These are phyloP conservation scores for Pestalotiopsis sp. DNA, from an alignment of 2,329 filamentous ascomycete species.

Conservation along the genomic window DNA sequence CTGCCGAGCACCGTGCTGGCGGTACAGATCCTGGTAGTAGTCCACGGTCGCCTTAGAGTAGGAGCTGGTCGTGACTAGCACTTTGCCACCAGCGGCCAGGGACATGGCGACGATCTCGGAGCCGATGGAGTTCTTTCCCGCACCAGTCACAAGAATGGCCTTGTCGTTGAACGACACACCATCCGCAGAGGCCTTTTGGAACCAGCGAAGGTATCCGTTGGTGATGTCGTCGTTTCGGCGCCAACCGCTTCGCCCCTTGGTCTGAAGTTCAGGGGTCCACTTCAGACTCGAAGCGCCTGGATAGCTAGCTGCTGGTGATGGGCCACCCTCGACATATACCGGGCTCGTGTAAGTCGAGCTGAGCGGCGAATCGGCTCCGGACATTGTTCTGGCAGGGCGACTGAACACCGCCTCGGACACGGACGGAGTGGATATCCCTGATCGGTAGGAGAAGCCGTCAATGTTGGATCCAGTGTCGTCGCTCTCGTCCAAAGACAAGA, in stretches of 20 bases:
- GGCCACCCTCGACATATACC: not conserved
- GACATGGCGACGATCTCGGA: constrained; percentile 33
- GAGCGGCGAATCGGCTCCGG: not conserved
- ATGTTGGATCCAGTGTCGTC: not conserved
- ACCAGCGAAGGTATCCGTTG: constrained; percentile 16
- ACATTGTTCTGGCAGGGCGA: not conserved
- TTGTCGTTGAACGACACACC: constrained; percentile 33
- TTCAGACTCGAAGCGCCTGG: constrained; percentile 2
- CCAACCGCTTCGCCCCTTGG: constrained; percentile 15
- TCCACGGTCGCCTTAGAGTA: constrained; percentile 28
- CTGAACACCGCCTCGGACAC: constrained; percentile 11
- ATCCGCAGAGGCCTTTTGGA: constrained; percentile 2
- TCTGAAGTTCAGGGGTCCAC: constrained; percentile 16
- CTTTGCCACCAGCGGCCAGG: constrained; percentile 36
- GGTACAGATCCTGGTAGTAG: constrained; percentile 39
- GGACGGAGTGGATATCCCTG: not conserved
- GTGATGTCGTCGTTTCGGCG: constrained; percentile 15
- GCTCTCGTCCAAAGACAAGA: not conserved
- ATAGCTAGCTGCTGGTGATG: not conserved
- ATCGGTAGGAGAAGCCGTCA: constrained; percentile 1
- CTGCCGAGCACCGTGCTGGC: constrained; percentile 31
- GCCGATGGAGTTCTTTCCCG: constrained; percentile 38
- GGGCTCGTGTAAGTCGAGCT: not conserved
- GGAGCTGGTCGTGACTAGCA: constrained; percentile 42
- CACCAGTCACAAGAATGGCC: constrained; percentile 38